phyloP scores from a whole-genome alignment of 129 eudicot species.

The Saposhnikovia divaricata region DNA sequence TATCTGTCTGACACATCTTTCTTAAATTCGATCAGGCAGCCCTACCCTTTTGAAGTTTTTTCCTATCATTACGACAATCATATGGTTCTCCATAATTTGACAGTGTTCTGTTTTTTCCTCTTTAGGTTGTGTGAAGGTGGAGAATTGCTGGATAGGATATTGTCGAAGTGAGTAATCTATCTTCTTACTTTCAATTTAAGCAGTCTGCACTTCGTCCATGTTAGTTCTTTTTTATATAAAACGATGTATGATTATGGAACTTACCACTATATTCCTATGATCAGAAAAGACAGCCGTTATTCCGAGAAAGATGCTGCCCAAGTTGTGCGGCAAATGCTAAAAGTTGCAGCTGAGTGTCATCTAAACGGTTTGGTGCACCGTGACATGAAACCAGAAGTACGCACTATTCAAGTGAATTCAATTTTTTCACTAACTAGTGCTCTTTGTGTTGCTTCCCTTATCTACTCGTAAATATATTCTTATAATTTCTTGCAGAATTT shows the following conservation, averaged over 20 bases:
- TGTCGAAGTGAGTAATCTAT: constrained; percentile 66
- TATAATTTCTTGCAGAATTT: constrained; percentile 51
- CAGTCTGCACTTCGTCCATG: neutral
- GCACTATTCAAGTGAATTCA: constrained; percentile 2
- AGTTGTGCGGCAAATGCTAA: constrained; percentile 95
- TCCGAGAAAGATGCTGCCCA: constrained; percentile 96
- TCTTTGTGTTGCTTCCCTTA: constrained; percentile 5
- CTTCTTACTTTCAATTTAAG: neutral
- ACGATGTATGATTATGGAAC: neutral
- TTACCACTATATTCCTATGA: constrained; percentile 10
- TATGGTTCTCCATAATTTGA: neutral
- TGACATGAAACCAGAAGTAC: constrained; percentile 99
- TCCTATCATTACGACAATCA: neutral
- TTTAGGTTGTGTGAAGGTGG: constrained; percentile 96
- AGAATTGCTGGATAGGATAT: constrained; percentile 83
- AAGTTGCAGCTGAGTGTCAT: constrained; percentile 97
- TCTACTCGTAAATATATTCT: neutral
- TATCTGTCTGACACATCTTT: neutral
- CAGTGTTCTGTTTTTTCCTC: neutral
- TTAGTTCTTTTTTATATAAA: constrained; percentile 1
- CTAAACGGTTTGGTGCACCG: constrained; percentile 95
- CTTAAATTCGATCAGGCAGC: neutral
- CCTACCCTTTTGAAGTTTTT: neutral
- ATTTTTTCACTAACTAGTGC: neutral
- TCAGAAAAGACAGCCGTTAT: constrained; percentile 92